Evolutionary conservation across 768 basidiomycete species (phyloP), one percentile per base, ranked within the genome.

Genomic region (Suillus weaverae): DNA sequence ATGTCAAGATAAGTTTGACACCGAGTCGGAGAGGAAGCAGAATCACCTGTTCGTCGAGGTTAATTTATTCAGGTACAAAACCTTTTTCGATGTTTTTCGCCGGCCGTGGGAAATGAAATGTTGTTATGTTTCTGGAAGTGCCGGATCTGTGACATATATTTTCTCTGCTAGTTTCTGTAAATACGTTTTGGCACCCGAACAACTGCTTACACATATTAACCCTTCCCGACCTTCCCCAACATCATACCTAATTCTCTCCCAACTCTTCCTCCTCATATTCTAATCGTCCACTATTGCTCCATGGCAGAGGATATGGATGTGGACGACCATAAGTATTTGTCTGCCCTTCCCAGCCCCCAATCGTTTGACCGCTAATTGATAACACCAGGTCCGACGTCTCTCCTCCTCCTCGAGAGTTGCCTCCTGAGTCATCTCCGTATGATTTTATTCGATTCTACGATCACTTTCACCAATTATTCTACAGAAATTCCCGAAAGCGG

Each of bases 91-190:
- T 73, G 74, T 71, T 76, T 73, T 70, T 77, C 77, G 65, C 44
- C 67, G 66, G 63, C 64, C 72, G 74, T 76, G 74, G 64, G 74
- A 76, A 76, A 70, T 74, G 68, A 50, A 67, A 76, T 74, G 74
- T 77, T 65, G 74, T 77, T 76, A 77, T 76, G 76, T 76, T 59
- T 76, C 74, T 76, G 73, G 74, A 76, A 77, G 70, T 77, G 73
- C 76, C 75, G 70, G 70, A 77, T 76, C 76, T 76, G 75, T 77
- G 75, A 76, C 76, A 76, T 76, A 76, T 77, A 59, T 77, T 75
- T 77, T 72, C 73, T 73, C 72, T 77, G 59, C 61, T 70, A 54
- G 72, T 72, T 73, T 76, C 76, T 77, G 76, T 77, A 76, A 76
- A 77, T 77, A 74, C 75, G 72, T 67, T 75, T 76, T 75, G 74